Evolutionary conservation across 2,329 filamentous ascomycete species (phyloP), one percentile per base, ranked within the genome.

Genomic region (Stachybotrys chartarum): DNA sequence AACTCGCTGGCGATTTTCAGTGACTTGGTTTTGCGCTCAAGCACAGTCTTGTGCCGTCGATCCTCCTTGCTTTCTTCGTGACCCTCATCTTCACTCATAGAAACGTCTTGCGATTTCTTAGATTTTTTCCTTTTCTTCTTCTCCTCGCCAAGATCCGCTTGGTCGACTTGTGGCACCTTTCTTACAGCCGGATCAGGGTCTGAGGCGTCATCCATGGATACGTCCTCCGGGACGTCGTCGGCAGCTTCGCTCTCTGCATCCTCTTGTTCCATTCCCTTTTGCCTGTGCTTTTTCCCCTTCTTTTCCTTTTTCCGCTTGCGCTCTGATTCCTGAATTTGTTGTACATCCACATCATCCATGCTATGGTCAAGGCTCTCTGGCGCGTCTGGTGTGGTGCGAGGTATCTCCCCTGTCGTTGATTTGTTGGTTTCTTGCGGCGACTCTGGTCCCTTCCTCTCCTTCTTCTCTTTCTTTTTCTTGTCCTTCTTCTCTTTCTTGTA

Each of bases 1-100:
- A 72, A 62, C 55, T 75, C 74, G 48, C 77, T 70, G 4, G 77
- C 72, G 56, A 76, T 70, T 57, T 77, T 77, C 35, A 85, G 68
- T 1, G 81, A 80, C 61, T 81, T 85, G 18, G 77, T 72, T 45
- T 79, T 76, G 60, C 82, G 83, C 49, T 80, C 75, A 39, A 86
- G 69, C 5, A 86, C 70, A 1, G 74, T 68, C 57, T 77, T 82
- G 63, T 83, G 75, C 30, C 75, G 68, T 35, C 68, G 62, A 12
- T 69, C 66, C 42, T 66, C 63, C 6, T 64, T 60, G 12, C 66
- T 63, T 1, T 64, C 58, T n/a, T 63, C 59, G 24, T 24, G 24
- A 4, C 24, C 24, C 24, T 24, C 24, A 24, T 24, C 24, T 24
- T 24, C 24, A 4, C 24, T 24, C 24, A 24, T 24, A 24, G 24